Evolutionary conservation across 495 filamentous ascomycete genomes (phyloP), one percentile per base, ranked within the genome.

Genomic region (Podospora australis): DNA sequence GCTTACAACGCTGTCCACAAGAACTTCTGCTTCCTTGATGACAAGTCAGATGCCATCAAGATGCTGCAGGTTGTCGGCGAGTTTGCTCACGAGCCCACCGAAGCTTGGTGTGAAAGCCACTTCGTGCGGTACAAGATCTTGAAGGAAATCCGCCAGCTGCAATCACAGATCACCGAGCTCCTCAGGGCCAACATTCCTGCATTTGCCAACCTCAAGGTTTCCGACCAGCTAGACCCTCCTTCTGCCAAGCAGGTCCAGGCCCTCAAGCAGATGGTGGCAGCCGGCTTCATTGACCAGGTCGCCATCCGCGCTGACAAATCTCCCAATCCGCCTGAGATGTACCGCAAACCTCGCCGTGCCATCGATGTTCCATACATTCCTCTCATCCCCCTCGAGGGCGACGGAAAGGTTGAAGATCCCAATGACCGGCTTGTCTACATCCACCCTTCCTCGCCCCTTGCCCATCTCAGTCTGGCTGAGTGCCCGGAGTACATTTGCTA

Each of bases 271-370:
- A 90, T 97, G 59, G 78, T 88, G 40, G 87, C 90, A 0, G 86
- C 90, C 0, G 94, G 90, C 2, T 99, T 96, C 71, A 83, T 99
- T 54, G 94, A 97, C 69, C 85, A 96, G 49, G 77, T 99, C 41
- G 94, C 94, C 43, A 91, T 97, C 59, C 88, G 92, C 50, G 88
- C 89, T 2, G 90, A 97, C 62, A 72, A 91, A 8, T 73, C 86
- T 0, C 86, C 88, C 3, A 73, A 73, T 14, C 86, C 88, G 1
- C 86, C 86, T 2, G 82, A 85, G 46, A 72, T 79, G 48, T 62
- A 72, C 4, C 75, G 87, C 16, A 87, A 86, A 28, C 87, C 89
- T 0, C 83, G 78, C 38, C 78, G 85, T 38, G 88, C 90, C 1
- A 89, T 87, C 42, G 88, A 96, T 59, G 84, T 96, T 2, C 86